These are phyloP conservation scores for Chaetomiaceae sp. DNA, from an alignment of 2,329 filamentous ascomycete genomes.

Conservation along the genomic window DNA sequence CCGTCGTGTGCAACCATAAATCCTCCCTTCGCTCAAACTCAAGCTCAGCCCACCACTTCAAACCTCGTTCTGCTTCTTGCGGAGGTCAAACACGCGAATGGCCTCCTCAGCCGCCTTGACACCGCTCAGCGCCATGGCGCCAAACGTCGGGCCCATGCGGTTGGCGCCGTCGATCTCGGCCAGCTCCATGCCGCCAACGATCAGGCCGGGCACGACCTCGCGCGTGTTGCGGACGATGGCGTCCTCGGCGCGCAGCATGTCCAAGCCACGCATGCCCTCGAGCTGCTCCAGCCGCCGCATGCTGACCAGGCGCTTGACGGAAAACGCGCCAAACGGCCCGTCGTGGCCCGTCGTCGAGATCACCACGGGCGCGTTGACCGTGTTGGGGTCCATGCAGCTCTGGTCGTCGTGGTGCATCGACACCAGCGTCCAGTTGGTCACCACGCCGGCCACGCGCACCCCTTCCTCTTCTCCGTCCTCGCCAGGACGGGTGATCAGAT, in stretches of 20 bases:
- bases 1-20: not conserved
- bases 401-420: conserved; percentile 84
- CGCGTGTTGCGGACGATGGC: conserved; percentile 89
- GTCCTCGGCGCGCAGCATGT: conserved; percentile 89
- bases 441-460: conserved; percentile 77
- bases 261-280: conserved; percentile 86
- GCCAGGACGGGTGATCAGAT: conserved; percentile 75
- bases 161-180: conserved; percentile 87
- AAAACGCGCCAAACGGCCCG: conserved; percentile 86
- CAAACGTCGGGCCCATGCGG: conserved; percentile 86
- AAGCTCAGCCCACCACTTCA: not conserved
- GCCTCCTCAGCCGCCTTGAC: conserved; percentile 91
- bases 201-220: conserved; percentile 80
- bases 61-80: conserved; percentile 68
- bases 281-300: conserved; percentile 81
- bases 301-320: conserved; percentile 81
- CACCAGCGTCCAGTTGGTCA: conserved; percentile 94
- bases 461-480: conserved; percentile 38
- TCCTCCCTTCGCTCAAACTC: too few relatives aligned
- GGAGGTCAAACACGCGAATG: conserved; percentile 68
- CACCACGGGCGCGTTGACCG: conserved; percentile 85
- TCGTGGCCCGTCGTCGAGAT: conserved; percentile 91
- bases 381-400: conserved; percentile 96
- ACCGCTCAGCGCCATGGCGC: conserved; percentile 81
- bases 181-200: conserved; percentile 93